phyloP scores from a whole-genome alignment of 257 asterid species.

The Solanum commersonii region DNA sequence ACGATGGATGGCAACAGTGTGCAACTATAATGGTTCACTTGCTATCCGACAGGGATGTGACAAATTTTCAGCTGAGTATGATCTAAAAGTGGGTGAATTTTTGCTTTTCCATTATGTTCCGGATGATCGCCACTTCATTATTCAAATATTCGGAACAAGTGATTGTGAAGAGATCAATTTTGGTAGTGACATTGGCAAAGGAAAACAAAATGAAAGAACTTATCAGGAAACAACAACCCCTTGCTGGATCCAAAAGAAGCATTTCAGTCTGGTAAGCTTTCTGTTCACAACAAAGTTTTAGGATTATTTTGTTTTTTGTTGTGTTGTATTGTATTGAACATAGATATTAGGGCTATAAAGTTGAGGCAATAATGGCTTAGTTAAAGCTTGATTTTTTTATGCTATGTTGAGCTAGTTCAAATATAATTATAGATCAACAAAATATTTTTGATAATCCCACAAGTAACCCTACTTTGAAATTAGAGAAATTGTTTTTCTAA shows the following conservation, averaged over 20 bases:
- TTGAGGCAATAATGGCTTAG: too few relatives aligned
- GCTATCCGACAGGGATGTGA: not conserved
- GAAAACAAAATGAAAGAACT: not conserved
- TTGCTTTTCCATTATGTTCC: not conserved
- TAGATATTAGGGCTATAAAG: not conserved
- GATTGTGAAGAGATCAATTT: not conserved
- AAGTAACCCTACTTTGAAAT: too few relatives aligned
- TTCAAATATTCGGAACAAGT: not conserved
- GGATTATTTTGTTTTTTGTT: not conserved
- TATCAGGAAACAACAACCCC: not conserved
- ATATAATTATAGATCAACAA: too few relatives aligned
- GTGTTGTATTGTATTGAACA: not conserved
- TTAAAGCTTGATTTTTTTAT: too few relatives aligned
- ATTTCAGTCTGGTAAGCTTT: not conserved
- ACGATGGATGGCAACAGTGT: not conserved
- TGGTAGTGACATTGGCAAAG: not conserved
- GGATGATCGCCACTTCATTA: not conserved
- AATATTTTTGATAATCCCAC: too few relatives aligned
- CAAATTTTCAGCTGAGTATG: not conserved
- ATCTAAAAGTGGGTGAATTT: not conserved
- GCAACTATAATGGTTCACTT: not conserved
- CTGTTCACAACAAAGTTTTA: not conserved
- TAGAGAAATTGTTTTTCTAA: too few relatives aligned
- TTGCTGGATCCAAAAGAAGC: not conserved
- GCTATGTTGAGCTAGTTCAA: too few relatives aligned